Evolutionary conservation across 2,329 filamentous ascomycete genomes (phyloP).

Genomic region (Colletotrichum nymphaeae): DNA sequence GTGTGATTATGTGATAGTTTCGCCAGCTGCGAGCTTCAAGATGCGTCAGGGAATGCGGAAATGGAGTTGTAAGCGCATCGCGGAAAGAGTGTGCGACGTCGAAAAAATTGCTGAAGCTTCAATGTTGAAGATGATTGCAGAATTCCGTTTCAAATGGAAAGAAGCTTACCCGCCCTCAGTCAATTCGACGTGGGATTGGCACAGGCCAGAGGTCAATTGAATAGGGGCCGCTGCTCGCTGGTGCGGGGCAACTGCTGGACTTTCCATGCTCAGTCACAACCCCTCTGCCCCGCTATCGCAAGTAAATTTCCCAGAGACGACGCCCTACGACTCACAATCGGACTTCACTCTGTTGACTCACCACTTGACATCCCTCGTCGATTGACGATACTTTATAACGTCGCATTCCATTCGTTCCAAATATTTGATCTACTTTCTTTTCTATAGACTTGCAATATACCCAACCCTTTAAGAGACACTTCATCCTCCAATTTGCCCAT

Average conservation of each 20-base stretch:
- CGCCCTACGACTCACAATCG: constrained; percentile 7
- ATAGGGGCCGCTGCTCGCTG: constrained; percentile 18
- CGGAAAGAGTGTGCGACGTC: not conserved
- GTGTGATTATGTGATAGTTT: too few relatives aligned
- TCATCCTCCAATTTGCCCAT: constrained; percentile 39
- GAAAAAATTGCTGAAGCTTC: not conserved
- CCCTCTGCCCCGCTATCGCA: constrained; percentile 42
- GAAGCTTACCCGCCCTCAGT: not conserved
- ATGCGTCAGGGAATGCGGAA: not conserved
- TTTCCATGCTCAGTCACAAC: constrained; percentile 14
- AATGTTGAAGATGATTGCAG: not conserved
- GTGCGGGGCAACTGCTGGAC: constrained; percentile 27
- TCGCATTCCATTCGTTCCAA: constrained; percentile 16
- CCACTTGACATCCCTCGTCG: not conserved
- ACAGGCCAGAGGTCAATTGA: constrained; percentile 13
- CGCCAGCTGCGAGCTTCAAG: not conserved
- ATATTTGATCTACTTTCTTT: not conserved
- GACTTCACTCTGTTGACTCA: constrained; percentile 23
- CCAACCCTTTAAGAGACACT: not conserved
- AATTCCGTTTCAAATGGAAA: constrained; percentile 20
- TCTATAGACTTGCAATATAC: not conserved
- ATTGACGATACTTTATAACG: not conserved
- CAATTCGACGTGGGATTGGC: constrained; percentile 4
- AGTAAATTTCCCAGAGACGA: constrained; percentile 32
- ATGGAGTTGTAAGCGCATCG: not conserved